Evolutionary conservation across 768 basidiomycete genomes (phyloP).

Genomic region (Ramaria sp.): DNA sequence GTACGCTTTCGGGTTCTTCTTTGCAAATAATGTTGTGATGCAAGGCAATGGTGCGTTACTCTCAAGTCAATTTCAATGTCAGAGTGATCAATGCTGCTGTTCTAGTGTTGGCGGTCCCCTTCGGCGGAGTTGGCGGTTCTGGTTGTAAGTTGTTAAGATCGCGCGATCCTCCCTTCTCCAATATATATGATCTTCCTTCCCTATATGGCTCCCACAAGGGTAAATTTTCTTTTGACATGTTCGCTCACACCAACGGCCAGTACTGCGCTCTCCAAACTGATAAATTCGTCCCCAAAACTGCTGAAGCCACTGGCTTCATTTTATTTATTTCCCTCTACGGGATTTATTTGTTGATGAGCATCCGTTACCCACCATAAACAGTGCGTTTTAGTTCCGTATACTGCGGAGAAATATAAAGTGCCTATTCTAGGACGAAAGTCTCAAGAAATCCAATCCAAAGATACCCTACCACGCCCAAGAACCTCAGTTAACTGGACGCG

Average conservation of each 20-base stretch:
- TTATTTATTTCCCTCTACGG: slow-evolving; percentile 3
- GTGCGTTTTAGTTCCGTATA: background rate
- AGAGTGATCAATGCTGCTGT: background rate
- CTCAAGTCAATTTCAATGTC: background rate
- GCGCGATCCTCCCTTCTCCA: background rate
- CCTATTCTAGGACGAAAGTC: background rate
- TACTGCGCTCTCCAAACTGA: slow-evolving; percentile 8
- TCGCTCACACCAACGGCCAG: slow-evolving; percentile 15
- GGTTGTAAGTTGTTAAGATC: slow-evolving; percentile 11
- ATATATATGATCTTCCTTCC: no score
- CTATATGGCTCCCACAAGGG: slow-evolving; percentile 17
- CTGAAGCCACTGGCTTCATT: background rate
- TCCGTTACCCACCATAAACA: slow-evolving; percentile 16
- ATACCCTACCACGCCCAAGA: background rate
- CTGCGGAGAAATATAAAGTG: background rate
- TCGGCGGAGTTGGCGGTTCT: slow-evolving; percentile 12
- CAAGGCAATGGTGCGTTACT: slow-evolving; percentile 5
- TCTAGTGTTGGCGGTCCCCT: slow-evolving; percentile 12
- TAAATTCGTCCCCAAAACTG: background rate
- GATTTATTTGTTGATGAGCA: slow-evolving; percentile 10
- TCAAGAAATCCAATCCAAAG: background rate
- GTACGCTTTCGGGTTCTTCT: slow-evolving; percentile 16
- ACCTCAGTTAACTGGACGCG: slow-evolving; percentile 26
- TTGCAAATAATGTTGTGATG: slow-evolving; percentile 19
- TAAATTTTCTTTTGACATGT: slow-evolving; percentile 17